Base-by-base conservation (phyloP, 129 eudicot genomes). In the Chrysanthemum lavandulifolium region DNA sequence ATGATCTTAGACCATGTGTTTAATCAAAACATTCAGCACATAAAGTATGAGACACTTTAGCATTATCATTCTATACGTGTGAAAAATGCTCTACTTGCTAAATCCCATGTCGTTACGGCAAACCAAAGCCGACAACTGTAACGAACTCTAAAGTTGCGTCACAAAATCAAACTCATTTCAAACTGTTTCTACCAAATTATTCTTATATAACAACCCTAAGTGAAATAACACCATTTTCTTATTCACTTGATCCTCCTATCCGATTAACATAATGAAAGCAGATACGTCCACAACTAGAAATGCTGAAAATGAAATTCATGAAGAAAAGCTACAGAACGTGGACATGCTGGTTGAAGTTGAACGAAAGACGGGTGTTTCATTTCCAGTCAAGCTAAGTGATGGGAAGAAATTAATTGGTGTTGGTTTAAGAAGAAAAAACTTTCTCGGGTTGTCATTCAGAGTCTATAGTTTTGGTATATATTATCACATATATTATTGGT, bases 271-370 rank as follows among this genome's bases (percentile, higher is more conserved):
- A 21, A 62, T 62, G 67, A 62, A 31, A 1, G 31, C 67, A 6
- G 4, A 31, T 21, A 31, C 67, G 4, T 62, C 3, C 47, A 27
- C 16, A 14, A 29, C 14, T 12, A 10, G 3, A 31, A 29, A 62
- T 14, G n/a, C 7, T 6, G 67, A 62, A 29, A 13, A 12, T 25
- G 67, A 62, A 62, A 31, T 6, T 31, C 4, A 1, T 5, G 67
- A 62, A 29, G 48, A 62, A 29, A 62, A 5, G 16, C 48, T 13
- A 62, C 15, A 62, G 16, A 14, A 29, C 8, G 49, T 18, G 31
- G 12, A 31, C 13, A 62, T 62, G 67, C 11, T 18, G 36, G 21
- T 31, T 62, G 67, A 62, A 62, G 67, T 62, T 13, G 67, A 62
- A 29, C 31, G 10, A 62, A 62, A 10, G 48, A 62, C 18, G 0